phyloP scores from a whole-genome alignment of 73 alveolate species.

The Uronychia setigera region DNA sequence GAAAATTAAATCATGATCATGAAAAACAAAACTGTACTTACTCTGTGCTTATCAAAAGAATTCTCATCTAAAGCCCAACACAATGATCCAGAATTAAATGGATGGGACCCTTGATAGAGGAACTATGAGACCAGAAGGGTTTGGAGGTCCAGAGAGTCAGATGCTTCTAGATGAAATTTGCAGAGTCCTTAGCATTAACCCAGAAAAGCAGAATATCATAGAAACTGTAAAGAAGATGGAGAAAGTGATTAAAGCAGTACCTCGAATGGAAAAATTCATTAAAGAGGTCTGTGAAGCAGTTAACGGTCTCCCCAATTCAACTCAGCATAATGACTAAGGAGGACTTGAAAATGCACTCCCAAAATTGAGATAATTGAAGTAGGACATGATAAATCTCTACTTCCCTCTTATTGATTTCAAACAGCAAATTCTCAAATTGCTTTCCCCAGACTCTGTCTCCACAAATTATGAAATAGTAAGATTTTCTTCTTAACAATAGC shows the following conservation, averaged over 20 bases:
- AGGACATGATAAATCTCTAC: not conserved
- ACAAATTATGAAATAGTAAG: not conserved
- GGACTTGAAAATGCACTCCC: not conserved
- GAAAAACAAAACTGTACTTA: slow-evolving; percentile 19
- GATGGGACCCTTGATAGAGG: not conserved
- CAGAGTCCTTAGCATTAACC: slow-evolving; percentile 22
- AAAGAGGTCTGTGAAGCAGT: slow-evolving; percentile 12
- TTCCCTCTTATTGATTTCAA: not conserved
- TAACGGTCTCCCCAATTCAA: not conserved
- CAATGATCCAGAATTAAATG: not conserved
- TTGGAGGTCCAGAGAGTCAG: not conserved
- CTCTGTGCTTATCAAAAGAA: not conserved
- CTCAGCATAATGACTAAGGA: not conserved
- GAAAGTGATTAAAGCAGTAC: slow-evolving; percentile 67
- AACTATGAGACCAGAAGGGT: not conserved
- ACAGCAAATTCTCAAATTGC: not conserved
- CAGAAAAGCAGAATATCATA: slow-evolving; percentile 17
- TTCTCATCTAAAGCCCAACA: not conserved
- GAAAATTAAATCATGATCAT: slow-evolving; percentile 42
- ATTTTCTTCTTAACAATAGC: not conserved
- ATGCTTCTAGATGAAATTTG: slow-evolving; percentile 39
- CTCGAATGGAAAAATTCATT: slow-evolving; percentile 65
- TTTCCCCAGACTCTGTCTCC: not conserved
- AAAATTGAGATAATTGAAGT: not conserved
- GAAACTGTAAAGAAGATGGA: slow-evolving; percentile 61